A percentile compares a stretch with the other conserved stretches of the same genome.
These are phyloP conservation scores for Deakozyma indianensis DNA, from an alignment of 805 yeast species.

Conservation along the genomic window DNA sequence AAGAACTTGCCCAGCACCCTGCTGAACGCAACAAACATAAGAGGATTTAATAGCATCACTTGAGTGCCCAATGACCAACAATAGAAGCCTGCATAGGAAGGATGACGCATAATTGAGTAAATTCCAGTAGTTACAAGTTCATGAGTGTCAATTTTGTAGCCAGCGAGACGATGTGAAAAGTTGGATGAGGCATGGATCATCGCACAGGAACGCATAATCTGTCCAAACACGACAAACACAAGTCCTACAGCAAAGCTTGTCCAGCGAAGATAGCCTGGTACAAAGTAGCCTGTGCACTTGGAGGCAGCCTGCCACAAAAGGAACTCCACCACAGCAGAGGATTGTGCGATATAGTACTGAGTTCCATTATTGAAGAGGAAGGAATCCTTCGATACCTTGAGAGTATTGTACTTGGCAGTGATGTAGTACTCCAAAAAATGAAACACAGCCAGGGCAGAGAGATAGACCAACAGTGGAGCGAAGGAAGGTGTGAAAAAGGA, in stretches of 20 bases:
- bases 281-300: slow-evolving; percentile 23
- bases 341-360: slow-evolving; percentile 44
- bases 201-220: slow-evolving; percentile 51
- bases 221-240: slow-evolving; percentile 41
- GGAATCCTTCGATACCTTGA: slow-evolving; percentile 55
- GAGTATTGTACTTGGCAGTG: slow-evolving; percentile 62
- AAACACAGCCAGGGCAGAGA: slow-evolving; percentile 41
- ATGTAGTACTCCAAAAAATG: slow-evolving; percentile 72
- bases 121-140: slow-evolving; percentile 59
- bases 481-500: slow-evolving; percentile 4
- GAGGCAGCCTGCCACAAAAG: slow-evolving; percentile 24
- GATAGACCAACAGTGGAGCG: slow-evolving; percentile 30
- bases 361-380: slow-evolving; percentile 52
- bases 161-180: slow-evolving; percentile 68
- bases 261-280: slow-evolving; percentile 1
- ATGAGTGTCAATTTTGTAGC: slow-evolving; percentile 40
- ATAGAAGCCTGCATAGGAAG: slow-evolving; percentile 81
- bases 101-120: slow-evolving; percentile 61
- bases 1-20: slow-evolving; percentile 59
- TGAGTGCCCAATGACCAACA: slow-evolving; percentile 91
- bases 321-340: slow-evolving; percentile 37
- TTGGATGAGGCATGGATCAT: slow-evolving; percentile 83
- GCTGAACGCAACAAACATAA: slow-evolving; percentile 40
- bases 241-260: slow-evolving; percentile 32
- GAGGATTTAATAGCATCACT: slow-evolving; percentile 49